Evolutionary conservation across 495 filamentous ascomycete genomes (phyloP), one percentile per base, ranked within the genome.

Genomic region (Lasiosphaeris hirsuta): DNA sequence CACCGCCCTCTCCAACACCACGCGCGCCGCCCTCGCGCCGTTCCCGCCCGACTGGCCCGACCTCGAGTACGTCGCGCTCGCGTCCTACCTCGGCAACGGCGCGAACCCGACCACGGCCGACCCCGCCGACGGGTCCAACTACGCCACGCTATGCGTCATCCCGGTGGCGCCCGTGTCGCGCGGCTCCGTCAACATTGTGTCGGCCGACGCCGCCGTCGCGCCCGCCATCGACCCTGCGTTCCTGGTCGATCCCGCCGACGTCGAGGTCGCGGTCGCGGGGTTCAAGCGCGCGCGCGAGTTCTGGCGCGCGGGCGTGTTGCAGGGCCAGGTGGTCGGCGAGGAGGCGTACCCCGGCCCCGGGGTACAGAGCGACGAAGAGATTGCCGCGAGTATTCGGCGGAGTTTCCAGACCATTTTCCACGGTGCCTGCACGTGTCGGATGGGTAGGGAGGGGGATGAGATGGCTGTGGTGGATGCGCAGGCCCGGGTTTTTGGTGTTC

Each of bases 41-140:
- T 80, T 79, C 48, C 75, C 82, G 0, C 10, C 52, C 0, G 82
- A 86, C 60, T 86, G 83, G 83, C 84, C 83, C 0, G 81, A 85
- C 23, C 23, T 30, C 23, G 80, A 84, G 51, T 73, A 70, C 51
- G 34, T 77, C 17, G 35, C 49, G n/a, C 37, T 50, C 19, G 45
- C 19, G 41, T 63, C 42, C 34, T 69, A 54, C 51, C 45, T 65
- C 34, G 71, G 70, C 38, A 42, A 60, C 53, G 34, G 38, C 23
- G 23, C 13, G n/a, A 58, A 60, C 17, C 69, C 74, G 0, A 62
- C 60, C 13, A 71, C 72, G 17, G 74, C 69, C 17, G 36, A 60
- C 7, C 53, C 59, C 74, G 68, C 45, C 55, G 72, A 15, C 72
- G 71, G 3, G 77, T 79, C 8, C 11, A 17, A 50, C 10, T 81